Conservation (phyloP, 2,329 filamentous ascomycete species). For the Monosporascus sp. region DNA sequence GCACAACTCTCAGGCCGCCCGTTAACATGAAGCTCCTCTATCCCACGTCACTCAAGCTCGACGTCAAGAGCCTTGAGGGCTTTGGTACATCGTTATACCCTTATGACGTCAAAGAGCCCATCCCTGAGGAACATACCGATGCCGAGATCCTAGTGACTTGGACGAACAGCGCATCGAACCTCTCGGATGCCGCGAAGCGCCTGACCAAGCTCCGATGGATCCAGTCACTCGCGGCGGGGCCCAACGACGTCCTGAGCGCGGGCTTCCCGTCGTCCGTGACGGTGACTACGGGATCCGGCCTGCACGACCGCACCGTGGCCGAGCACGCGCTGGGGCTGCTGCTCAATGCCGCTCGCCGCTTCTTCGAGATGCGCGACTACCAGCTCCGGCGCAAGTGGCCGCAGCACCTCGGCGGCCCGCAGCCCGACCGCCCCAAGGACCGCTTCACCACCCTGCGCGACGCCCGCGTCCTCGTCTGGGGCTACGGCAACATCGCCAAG, state of each 20-base stretch:
- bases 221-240: conserved; percentile 60
- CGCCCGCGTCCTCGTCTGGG: conserved; percentile 57
- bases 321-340: conserved; percentile 59
- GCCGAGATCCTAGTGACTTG: conserved; percentile 59
- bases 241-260: conserved; percentile 58
- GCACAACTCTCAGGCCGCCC: neutral
- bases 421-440: conserved; percentile 51
- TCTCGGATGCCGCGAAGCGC: conserved; percentile 49
- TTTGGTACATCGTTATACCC: conserved; percentile 53
- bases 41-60: conserved; percentile 56
- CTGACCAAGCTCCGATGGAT: conserved; percentile 59
- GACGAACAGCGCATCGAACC: conserved; percentile 54
- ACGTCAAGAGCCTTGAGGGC: conserved; percentile 50
- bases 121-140: conserved; percentile 54
- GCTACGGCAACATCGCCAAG: conserved; percentile 63
- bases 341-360: conserved; percentile 49
- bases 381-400: conserved; percentile 55
- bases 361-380: conserved; percentile 59
- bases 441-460: conserved; percentile 56
- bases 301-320: conserved; percentile 60
- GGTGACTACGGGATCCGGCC: conserved; percentile 58
- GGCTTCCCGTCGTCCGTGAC: conserved; percentile 47
- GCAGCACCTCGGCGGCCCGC: conserved; percentile 54
- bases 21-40: conserved; percentile 59
- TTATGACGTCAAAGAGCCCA: conserved; percentile 52